Base-by-base conservation (phyloP, 169 alveolate genomes). In the Babesia caballi region DNA sequence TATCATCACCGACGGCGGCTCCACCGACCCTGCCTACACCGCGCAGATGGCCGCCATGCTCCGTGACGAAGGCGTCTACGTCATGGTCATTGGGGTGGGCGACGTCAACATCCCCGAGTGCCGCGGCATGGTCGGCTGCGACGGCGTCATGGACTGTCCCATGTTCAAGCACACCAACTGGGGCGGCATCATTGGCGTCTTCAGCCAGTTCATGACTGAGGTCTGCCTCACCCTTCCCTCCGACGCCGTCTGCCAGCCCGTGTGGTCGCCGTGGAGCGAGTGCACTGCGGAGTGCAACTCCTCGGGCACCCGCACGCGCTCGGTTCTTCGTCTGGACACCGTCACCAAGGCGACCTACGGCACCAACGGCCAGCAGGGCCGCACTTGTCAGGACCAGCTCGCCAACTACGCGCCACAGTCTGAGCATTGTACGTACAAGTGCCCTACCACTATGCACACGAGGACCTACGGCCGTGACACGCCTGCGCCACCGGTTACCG, bases 11-110 rank as follows among this genome's bases (percentile, higher is more conserved):
- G 88, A 81, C 44, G 88, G 88, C 8, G 77, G 38, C 8, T 70
- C 84, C 1, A 32, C 84, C n/a, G 83, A 81, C 21, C 60, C 77
- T 0, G 57, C 33, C 38, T 42, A 60, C 19, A 70, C 88, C 30
- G 47, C 82, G 4, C 84, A 81, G 59, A 73, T 40, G 0, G 75
- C 88, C 0, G 83, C 84, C 27, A n/a, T 60, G 66, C 57, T 81
- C 32, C 66, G 84, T 40, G 80, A 71, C 12, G 84, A 60, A 2
- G 88, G 88, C 12, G 84, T 81, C n/a, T 61, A 81, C 19, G 44
- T 81, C 9, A n/a, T 81, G 53, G 88, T 81, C 12, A 71, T 81
- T 32, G 88, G 88, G 11, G 88, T 81, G 21, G 85, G 85, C 1
- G 19, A 69, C 9, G 80, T 51, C 8, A 70, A n/a, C 28, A 44